Evolutionary conservation across 768 basidiomycete species (phyloP), one percentile per base, ranked within the genome.

Genomic region (Candolleomyces eurysporus): DNA sequence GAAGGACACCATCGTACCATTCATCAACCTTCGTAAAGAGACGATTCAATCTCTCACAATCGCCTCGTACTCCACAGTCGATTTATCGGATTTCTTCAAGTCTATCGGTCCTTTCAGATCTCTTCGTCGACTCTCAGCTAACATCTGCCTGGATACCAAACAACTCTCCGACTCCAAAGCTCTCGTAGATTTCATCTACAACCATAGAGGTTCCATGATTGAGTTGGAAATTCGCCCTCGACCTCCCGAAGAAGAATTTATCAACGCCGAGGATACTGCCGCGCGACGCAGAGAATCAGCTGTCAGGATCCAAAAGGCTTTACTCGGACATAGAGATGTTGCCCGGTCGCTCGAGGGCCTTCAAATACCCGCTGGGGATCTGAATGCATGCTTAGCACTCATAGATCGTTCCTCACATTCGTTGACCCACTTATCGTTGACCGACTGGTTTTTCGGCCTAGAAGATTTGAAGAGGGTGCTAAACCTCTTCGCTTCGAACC

Each of bases 61-160:
- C n/a, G 66, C 71, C 1, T 78, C 76, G 0, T 63, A 67, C 0
- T 73, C 73, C 8, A 61, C 65, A 5, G 63, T 65, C 8, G 74
- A 78, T 62, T 65, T 77, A 13, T 72, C 76, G 8, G 40, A 64
- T 4, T 74, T 79, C 58, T 74, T 79, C 55, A 52, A 61, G 4
- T 64, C 73, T 3, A 65, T 78, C 1, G 68, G 69, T 7, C 19
- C 61, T 2, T 65, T 78, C 16, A 68, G 70, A 1, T 50, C 45
- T 9, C 69, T 78, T 14, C 70, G 65, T 10, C 46, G 53, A 8
- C 63, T 76, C 8, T 62, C 63, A 5, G 53, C 71, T 17, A 61
- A 60, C 7, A 69, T 73, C n/a, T 61, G 49, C 9, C 69, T 73
- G 40, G 64, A 69, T 51, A 36, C 60, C 42, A 52, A 56, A 2